phyloP scores from a whole-genome alignment of 306 rosid genomes.

The Geum urbanum region DNA sequence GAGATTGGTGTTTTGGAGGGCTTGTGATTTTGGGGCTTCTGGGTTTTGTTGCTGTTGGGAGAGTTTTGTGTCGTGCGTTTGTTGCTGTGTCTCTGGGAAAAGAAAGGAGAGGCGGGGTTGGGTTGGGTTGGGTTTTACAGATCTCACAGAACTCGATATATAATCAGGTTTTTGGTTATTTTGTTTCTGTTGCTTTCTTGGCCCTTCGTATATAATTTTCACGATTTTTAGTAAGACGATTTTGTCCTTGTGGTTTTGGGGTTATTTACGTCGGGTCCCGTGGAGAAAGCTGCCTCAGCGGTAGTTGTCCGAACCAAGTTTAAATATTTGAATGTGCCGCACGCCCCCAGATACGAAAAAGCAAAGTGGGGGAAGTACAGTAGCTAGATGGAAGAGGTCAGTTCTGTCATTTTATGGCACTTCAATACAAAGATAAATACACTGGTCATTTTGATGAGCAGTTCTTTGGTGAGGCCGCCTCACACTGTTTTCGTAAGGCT shows the following conservation, averaged over 20 bases:
- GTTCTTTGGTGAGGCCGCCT: no score
- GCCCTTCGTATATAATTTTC: not conserved
- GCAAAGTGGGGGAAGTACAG: not conserved
- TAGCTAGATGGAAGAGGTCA: not conserved
- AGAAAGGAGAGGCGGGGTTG: not conserved
- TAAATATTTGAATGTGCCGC: slow-evolving; percentile 1
- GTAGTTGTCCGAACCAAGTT: not conserved
- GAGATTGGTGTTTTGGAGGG: not conserved
- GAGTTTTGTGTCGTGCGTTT: not conserved
- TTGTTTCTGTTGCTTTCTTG: not conserved
- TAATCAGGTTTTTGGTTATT: not conserved
- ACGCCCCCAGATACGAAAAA: not conserved
- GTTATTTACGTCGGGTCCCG: not conserved
- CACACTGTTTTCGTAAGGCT: no score
- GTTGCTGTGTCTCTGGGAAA: not conserved
- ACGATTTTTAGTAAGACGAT: not conserved
- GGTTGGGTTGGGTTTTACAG: slow-evolving; percentile 6
- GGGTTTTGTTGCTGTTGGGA: not conserved
- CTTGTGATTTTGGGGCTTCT: not conserved
- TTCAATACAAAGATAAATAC: not conserved
- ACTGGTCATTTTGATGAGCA: no score
- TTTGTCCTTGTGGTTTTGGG: not conserved
- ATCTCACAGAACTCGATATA: slow-evolving; percentile 12
- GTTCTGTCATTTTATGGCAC: not conserved
- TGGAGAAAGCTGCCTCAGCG: not conserved